Conservation (phyloP, 305 asterid genomes). For the Rubia peregrina region DNA sequence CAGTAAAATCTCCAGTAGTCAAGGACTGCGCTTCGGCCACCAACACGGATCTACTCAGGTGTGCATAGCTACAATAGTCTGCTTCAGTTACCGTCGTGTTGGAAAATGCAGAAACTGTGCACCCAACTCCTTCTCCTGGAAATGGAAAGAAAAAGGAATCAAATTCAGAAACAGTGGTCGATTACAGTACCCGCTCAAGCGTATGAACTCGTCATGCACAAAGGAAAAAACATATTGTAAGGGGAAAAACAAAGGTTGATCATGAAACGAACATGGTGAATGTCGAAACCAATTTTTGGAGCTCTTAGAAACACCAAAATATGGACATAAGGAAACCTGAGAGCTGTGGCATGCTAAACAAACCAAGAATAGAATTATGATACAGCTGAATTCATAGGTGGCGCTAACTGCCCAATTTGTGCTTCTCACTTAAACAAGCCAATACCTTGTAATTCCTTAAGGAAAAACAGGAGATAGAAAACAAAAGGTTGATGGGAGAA, state of each 20-base stretch:
- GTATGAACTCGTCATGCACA: not conserved
- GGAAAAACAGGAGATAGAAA: not conserved
- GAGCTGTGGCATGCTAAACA: not conserved
- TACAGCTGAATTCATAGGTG: not conserved
- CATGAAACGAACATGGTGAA: not conserved
- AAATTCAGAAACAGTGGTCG: not conserved
- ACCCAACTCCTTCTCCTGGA: conserved; percentile 84
- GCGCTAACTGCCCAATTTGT: not conserved
- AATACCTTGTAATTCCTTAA: not conserved
- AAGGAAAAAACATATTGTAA: not conserved
- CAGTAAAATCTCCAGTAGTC: conserved; percentile 41
- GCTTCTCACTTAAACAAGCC: not conserved
- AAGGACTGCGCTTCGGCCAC: conserved; percentile 32
- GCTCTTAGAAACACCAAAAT: not conserved
- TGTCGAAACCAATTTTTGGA: not conserved
- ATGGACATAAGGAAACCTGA: not conserved
- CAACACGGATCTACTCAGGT: conserved; percentile 33
- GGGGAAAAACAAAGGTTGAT: not conserved
- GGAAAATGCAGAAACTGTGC: conserved; percentile 35
- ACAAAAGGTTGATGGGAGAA: not conserved
- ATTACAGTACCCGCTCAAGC: not conserved
- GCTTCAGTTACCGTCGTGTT: conserved; percentile 39
- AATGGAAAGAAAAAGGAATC: conserved; percentile 6
- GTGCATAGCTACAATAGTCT: conserved; percentile 59
- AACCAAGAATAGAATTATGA: not conserved